These are phyloP conservation scores for Penicillium angulare DNA, from an alignment of 495 filamentous ascomycete species.

Conservation along the genomic window DNA sequence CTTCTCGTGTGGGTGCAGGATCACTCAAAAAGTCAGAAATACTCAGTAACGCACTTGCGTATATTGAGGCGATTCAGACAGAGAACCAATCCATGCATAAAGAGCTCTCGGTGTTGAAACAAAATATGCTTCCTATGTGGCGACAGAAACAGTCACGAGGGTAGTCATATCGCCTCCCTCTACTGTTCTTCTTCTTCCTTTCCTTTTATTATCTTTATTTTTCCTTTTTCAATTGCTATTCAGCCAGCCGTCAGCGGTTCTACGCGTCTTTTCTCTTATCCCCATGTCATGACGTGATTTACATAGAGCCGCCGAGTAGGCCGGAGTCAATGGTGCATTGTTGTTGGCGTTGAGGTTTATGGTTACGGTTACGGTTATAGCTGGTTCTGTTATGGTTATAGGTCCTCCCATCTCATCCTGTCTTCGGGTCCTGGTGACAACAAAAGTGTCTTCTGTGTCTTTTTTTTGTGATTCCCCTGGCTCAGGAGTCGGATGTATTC, in stretches of 20 bases:
- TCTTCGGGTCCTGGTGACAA: conserved; percentile 26
- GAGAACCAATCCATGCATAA: conserved; percentile 39
- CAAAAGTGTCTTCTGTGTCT: conserved; percentile 27
- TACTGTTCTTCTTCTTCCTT: not conserved
- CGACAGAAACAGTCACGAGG: conserved; percentile 17
- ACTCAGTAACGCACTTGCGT: conserved; percentile 66
- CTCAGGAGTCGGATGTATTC: conserved; percentile 1
- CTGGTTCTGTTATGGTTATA: not conserved
- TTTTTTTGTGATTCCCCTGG: conserved; percentile 8
- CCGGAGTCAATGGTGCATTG: not conserved
- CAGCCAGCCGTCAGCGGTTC: too few relatives aligned
- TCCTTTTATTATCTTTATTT: not conserved
- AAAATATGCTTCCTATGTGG: conserved; percentile 37
- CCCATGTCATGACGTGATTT: conserved; percentile 23
- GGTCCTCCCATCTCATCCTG: conserved; percentile 18
- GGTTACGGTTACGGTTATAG: not conserved
- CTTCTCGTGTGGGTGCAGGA: conserved; percentile 25
- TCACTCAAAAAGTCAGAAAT: conserved; percentile 55
- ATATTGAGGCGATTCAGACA: conserved; percentile 57
- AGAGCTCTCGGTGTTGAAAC: conserved; percentile 37
- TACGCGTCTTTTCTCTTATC: conserved; percentile 9
- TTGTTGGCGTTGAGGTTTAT: not conserved
- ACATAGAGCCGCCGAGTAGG: conserved; percentile 11
- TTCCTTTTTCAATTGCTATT: not conserved
- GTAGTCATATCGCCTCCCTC: not conserved